Conservation (phyloP, 1,284 basidiomycete genomes). For the Trametes sp. region DNA sequence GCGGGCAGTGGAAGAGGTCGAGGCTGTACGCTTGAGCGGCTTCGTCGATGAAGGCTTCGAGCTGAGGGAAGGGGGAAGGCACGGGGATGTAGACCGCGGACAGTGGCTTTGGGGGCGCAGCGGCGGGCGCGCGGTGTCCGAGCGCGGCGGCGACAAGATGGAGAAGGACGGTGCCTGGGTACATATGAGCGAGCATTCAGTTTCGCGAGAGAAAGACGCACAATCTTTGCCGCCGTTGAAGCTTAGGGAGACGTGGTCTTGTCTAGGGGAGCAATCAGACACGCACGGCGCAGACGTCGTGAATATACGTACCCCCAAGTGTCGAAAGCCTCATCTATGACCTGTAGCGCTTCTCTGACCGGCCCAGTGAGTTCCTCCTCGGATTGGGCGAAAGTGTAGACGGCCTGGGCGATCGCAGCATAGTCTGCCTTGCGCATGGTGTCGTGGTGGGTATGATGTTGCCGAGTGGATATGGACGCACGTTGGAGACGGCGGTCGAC, state of each 20-base stretch:
- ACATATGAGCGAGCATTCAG: neutral
- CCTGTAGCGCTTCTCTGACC: conserved; percentile 78
- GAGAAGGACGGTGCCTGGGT: conserved; percentile 88
- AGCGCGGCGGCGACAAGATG: conserved; percentile 87
- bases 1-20: conserved; percentile 71
- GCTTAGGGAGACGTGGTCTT: conserved; percentile 80
- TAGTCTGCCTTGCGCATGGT: conserved; percentile 36
- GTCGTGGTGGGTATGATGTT: neutral
- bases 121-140: conserved; percentile 48
- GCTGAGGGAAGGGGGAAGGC: conserved; percentile 83
- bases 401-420: conserved; percentile 54
- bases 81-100: conserved; percentile 90
- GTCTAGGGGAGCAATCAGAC: conserved; percentile 46
- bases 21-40: conserved; percentile 77
- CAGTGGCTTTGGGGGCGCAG: conserved; percentile 59
- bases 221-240: conserved; percentile 99
- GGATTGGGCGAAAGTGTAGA: conserved; percentile 65
- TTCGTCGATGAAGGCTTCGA: conserved; percentile 86
- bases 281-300: conserved; percentile 18
- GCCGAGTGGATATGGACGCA: neutral
- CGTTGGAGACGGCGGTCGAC: neutral
- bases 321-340: conserved; percentile 81
- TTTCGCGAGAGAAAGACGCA: conserved; percentile 50
- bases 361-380: conserved; percentile 56
- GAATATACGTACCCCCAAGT: conserved; percentile 72